Base-by-base conservation (phyloP, 371 early-diverging fungal species). In the Amoeboaphelidium protococcarum region DNA sequence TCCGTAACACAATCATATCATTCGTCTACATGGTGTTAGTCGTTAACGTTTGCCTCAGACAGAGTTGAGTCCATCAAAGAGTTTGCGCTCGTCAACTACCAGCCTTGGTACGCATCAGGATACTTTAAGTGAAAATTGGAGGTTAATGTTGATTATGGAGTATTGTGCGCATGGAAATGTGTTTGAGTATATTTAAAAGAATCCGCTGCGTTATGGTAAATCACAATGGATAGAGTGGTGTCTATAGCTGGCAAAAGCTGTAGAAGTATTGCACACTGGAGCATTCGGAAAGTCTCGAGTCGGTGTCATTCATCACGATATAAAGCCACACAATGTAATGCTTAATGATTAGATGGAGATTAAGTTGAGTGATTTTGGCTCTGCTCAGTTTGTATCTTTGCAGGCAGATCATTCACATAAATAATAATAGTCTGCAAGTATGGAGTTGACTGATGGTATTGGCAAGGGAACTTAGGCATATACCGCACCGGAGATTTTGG, bases 281-380 rank as follows among this genome's bases (percentile, higher is more conserved):
- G 6, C 10, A 6, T 10, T 10, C 16, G 37, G n/a, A n/a, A n/a
- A n/a, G n/a, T 10, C 6, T 31, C 10, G 16, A 6, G 55, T 57
- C 1, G 73, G 77, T 16, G 57, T 82, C 46, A 66, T 80, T 13
- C 86, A 87, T 59, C 73, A 80, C 52, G 88, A 87, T 48, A 76
- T 87, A 45, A 87, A 87, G 59, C 80, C 78, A 23, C 78, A 84
- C 50, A 85, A 83, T 56, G 60, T 81, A 46, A 51, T 84, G 58
- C 51, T 66, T 4, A 51, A 58, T 20, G 61, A 61, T 3, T 23
- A 46, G 45, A 40, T 60, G 31, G 63, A 65, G 42, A 49, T 68
- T 24, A 57, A 62, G 25, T 56, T 77, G 25, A 64, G 69, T 23
- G 77, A 77, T 52, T 71, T 80, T 51, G 73, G 78, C 16, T 72